phyloP scores from a whole-genome alignment of 371 early-diverging fungal species.

The Mortierella polycephala region DNA sequence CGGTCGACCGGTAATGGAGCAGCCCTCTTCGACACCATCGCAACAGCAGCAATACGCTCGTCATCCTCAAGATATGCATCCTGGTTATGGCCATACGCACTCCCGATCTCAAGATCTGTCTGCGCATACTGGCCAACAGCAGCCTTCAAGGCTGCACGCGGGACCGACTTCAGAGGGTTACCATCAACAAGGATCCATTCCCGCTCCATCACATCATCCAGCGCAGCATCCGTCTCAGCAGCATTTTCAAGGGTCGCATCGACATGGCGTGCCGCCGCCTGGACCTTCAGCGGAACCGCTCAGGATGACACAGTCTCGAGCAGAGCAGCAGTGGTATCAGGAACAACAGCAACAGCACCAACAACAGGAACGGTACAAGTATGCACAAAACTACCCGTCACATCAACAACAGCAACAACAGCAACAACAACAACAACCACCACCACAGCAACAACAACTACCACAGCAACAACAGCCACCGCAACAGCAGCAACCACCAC shows the following conservation, averaged over 20 bases:
- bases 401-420: constrained; percentile 15
- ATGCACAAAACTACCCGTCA: constrained; percentile 8
- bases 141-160: constrained; percentile 16
- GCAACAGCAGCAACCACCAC: neutral
- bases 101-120: constrained; percentile 37
- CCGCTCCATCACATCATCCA: constrained; percentile 12
- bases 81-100: constrained; percentile 23
- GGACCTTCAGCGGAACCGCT: neutral
- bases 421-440: constrained; percentile 8
- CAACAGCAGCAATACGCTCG: constrained; percentile 16
- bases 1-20: constrained; percentile 12
- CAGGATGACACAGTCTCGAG: neutral
- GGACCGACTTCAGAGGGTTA: constrained; percentile 27
- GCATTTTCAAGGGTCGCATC: neutral
- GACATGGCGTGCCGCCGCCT: neutral
- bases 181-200: constrained; percentile 3
- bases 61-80: constrained; percentile 20
- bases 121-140: constrained; percentile 10
- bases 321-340: constrained; percentile 36
- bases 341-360: constrained; percentile 16
- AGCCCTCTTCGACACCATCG: neutral
- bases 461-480: constrained; percentile 5
- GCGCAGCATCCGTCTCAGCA: constrained; percentile 9
- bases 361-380: constrained; percentile 11
- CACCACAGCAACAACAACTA: neutral